Conservation (phyloP, 495 filamentous ascomycete genomes). For the Melanomma pulvis-pyrius region DNA sequence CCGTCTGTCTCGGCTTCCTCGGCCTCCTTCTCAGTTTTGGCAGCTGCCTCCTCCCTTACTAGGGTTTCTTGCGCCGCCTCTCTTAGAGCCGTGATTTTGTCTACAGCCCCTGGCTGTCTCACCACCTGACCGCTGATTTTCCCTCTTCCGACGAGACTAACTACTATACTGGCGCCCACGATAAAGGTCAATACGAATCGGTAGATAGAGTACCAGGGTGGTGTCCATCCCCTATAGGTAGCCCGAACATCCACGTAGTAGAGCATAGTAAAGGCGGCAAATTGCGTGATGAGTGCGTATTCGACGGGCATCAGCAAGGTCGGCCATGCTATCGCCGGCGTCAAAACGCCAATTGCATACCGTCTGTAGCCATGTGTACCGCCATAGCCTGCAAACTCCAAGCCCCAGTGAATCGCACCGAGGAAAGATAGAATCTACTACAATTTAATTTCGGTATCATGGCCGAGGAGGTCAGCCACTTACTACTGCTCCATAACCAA, state of each 20-base stretch:
- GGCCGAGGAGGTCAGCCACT: conserved; percentile 41
- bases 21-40: conserved; percentile 10
- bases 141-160: conserved; percentile 82
- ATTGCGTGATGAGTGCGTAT: conserved; percentile 88
- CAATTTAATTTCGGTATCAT: background rate
- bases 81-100: conserved; percentile 56
- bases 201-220: conserved; percentile 89
- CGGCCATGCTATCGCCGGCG: conserved; percentile 89
- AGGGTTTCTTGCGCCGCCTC: conserved; percentile 21
- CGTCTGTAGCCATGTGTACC: conserved; percentile 72
- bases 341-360: conserved; percentile 80
- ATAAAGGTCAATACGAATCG: conserved; percentile 95
- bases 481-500: conserved; percentile 91
- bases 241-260: conserved; percentile 88
- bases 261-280: conserved; percentile 82
- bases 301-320: conserved; percentile 84
- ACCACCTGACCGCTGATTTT: conserved; percentile 68
- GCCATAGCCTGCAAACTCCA: conserved; percentile 77
- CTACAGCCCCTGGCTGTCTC: conserved; percentile 52
- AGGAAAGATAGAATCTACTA: conserved; percentile 88
- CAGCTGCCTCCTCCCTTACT: conserved; percentile 19
- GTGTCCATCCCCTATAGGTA: conserved; percentile 76
- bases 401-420: conserved; percentile 93
- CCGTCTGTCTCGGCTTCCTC: background rate
- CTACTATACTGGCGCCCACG: conserved; percentile 84